Percentiles rank a stretch among this genome's conserved stretches.
Conservation (phyloP, 148 eudicot genomes). For the Fagopyrum homotropicum region DNA sequence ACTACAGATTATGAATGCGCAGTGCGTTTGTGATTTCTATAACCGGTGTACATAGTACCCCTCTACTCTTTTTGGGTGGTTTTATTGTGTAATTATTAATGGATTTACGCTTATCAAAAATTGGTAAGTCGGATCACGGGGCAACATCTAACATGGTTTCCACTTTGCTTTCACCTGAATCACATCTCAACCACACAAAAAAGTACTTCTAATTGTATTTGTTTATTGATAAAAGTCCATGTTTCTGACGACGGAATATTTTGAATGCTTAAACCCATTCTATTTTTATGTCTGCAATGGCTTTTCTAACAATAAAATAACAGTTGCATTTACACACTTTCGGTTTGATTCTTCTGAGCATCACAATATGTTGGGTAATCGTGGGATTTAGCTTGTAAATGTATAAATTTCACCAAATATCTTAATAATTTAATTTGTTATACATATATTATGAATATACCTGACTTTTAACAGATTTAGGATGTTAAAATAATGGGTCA, state of each 20-base stretch:
- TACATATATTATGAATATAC: too few relatives aligned
- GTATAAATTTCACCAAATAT: too few relatives aligned
- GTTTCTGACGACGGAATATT: not conserved
- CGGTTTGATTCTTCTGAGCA: too few relatives aligned
- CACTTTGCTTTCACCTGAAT: slow-evolving; percentile 14
- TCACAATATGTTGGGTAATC: too few relatives aligned
- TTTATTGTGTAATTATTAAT: not conserved
- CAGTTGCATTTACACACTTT: not conserved
- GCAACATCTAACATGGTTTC: slow-evolving; percentile 10
- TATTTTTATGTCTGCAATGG: not conserved
- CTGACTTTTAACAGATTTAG: too few relatives aligned
- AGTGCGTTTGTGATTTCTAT: not conserved
- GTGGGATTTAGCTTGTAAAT: too few relatives aligned
- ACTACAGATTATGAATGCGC: too few relatives aligned
- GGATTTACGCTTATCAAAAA: not conserved
- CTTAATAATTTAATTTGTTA: too few relatives aligned
- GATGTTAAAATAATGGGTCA: too few relatives aligned
- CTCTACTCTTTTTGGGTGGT: not conserved
- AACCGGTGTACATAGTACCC: not conserved
- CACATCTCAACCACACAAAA: slow-evolving; percentile 13
- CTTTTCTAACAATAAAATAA: not conserved
- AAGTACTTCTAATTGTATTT: not conserved
- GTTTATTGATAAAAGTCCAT: not conserved
- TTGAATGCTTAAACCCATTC: not conserved
- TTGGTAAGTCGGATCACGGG: not conserved